Conservation (phyloP, 768 basidiomycete species). For the Amanita molliuscula region DNA sequence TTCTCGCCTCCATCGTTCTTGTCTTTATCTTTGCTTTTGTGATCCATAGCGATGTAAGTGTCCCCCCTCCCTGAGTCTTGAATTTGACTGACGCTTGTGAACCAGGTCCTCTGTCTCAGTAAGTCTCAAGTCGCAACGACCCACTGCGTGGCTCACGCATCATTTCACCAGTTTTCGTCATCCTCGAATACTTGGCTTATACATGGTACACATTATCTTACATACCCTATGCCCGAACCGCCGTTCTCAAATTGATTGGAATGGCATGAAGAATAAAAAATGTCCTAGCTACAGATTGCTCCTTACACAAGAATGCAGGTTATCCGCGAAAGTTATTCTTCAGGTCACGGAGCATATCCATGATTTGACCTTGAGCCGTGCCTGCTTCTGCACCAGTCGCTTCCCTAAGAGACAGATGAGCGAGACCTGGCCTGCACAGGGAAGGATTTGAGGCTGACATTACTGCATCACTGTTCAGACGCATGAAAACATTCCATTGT, state of each 20-base stretch:
- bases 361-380: constrained; percentile 45
- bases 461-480: constrained; percentile 51
- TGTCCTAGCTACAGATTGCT: neutral
- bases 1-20: constrained; percentile 70
- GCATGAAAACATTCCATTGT: constrained; percentile 94
- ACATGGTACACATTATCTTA: constrained; percentile 85
- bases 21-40: constrained; percentile 86
- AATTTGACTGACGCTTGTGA: constrained; percentile 1
- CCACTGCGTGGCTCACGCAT: constrained; percentile 5
- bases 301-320: constrained; percentile 11
- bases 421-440: neutral
- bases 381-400: constrained; percentile 29
- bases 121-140: constrained; percentile 13
- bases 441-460: constrained; percentile 26
- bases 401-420: constrained; percentile 28
- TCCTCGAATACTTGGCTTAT: constrained; percentile 87
- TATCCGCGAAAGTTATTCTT: constrained; percentile 80
- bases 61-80: neutral
- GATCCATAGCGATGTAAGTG: constrained; percentile 50
- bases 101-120: constrained; percentile 62
- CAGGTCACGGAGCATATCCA: constrained; percentile 66
- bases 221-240: constrained; percentile 82
- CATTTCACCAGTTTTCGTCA: constrained; percentile 61
- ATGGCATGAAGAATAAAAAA: constrained; percentile 19
- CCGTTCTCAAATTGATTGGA: constrained; percentile 57